Base-by-base conservation (phyloP, 257 asterid genomes). In the Penstemon barbatus region DNA sequence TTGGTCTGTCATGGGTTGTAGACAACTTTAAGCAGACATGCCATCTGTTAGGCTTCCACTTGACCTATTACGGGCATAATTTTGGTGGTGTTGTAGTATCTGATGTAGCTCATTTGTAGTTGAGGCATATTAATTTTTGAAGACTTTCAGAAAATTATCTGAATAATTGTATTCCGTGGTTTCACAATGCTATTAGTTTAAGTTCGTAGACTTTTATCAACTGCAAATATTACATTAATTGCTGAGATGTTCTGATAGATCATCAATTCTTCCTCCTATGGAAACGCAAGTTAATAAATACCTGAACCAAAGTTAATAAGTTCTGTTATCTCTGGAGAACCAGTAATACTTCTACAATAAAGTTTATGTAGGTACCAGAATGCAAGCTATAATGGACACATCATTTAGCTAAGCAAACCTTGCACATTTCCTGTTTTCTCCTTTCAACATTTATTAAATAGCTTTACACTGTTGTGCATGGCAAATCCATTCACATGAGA, bases 371-470 rank as follows among this genome's bases (percentile, higher is more conserved):
- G 65, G 64, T 56, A 75, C 10, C 57, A 43, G 37, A 63, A 39
- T 65, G 57, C 74, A 52, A 73, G 55, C 70, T 70, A n/a, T 49
- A 67, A 65, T 57, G 45, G 55, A 56, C 56, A 61, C 56, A 52
- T 68, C 45, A 41, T 59, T 75, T 43, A 65, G 53, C 65, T 62
- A 49, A 42, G 46, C 42, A 44, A 60, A 38, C 55, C 66, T 69
- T 66, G 67, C 62, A 76, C 69, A 51, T 45, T 5, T 51, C 46
- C 71, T 77, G 74, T 63, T 67, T 41, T 39, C 79, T 58, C 42
- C 51, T 62, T 46, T 71, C 69, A 59, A 37, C 66, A 71, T 68
- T 70, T 80, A 71, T 73, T 76, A 50, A 44, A 38, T 41, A 58
- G 62, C 68, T 77, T 74, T 72, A 79, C 83, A 61, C 55, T 57